Conservation (phyloP, 306 rosid genomes). For the Rosa lucieae region DNA sequence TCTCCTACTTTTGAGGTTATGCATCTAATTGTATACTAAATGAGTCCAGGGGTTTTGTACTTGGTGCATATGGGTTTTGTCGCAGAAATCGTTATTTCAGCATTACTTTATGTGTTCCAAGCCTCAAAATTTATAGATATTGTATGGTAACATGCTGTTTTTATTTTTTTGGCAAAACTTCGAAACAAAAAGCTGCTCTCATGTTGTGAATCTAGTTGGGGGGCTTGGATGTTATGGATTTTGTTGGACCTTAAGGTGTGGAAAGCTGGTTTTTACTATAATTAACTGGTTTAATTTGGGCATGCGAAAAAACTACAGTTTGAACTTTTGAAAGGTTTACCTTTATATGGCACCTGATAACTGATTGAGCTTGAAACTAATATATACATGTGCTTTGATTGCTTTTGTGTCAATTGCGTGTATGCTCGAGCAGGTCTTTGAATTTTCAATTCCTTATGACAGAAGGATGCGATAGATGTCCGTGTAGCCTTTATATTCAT, state of each 20-base stretch:
- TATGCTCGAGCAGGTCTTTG: slow-evolving; percentile 23
- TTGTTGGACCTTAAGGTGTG: slow-evolving; percentile 33
- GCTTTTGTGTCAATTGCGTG: slow-evolving; percentile 30
- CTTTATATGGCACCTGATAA: slow-evolving; percentile 16
- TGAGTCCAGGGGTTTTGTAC: slow-evolving; percentile 32
- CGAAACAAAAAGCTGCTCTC: slow-evolving; percentile 38
- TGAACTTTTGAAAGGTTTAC: neutral
- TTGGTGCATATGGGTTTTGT: slow-evolving; percentile 31
- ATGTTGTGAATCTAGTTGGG: slow-evolving; percentile 20
- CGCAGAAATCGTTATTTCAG: slow-evolving; percentile 21
- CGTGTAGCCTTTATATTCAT: neutral
- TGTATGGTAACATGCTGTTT: slow-evolving; percentile 27
- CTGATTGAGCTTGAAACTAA: slow-evolving; percentile 8
- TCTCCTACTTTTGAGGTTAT: slow-evolving; percentile 47
- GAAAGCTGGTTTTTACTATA: slow-evolving; percentile 19
- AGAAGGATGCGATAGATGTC: slow-evolving; percentile 3
- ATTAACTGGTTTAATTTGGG: slow-evolving; percentile 3
- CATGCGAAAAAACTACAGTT: neutral
- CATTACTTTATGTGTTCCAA: slow-evolving; percentile 20
- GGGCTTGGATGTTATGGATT: slow-evolving; percentile 34
- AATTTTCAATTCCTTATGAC: slow-evolving; percentile 1
- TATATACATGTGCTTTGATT: slow-evolving; percentile 4
- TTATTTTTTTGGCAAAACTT: slow-evolving; percentile 19
- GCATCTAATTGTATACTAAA: slow-evolving; percentile 27
- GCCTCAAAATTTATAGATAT: slow-evolving; percentile 4